Base-by-base conservation (phyloP, 2,329 filamentous ascomycete species). In the Aureobasidium sp. region DNA sequence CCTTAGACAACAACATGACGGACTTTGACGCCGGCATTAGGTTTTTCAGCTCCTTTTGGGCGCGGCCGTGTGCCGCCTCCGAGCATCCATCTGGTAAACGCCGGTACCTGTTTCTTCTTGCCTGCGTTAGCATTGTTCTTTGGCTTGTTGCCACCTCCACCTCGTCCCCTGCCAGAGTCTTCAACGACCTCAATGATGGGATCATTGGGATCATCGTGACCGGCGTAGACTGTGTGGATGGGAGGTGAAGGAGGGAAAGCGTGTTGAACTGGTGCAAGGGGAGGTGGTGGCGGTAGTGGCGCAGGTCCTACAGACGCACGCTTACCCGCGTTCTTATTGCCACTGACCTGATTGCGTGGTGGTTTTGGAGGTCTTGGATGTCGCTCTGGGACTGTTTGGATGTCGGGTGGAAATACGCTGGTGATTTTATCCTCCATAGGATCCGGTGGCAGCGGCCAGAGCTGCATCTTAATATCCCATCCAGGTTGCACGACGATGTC, bases 401-500 rank as follows among this genome's bases (percentile, higher is more conserved):
- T 20, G 9, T 57, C 53, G 15, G 17, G 39, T 8, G 53, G 53
- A 27, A 57, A 57, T 3, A 41, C 55, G 39, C 11, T 22, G 27
- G 4, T 29, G 53, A 47, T 29, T 39, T 45, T 57, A 11, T 58
- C 55, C 9, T 58, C 55, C 5, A 58, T 3, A 2, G 42, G 55
- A 39, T 77, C 74, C 12, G 73, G 71, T 20, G 51, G 51, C 71
- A 79, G 75, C 0, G 78, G 78, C 77, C 78, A 79, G 70, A 80
- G 77, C 65, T 78, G 75, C 77, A 80, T 80, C 11, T 71, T 77
- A 63, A 80, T 76, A 51, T 74, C 70, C 77, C 76, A 79, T 66
- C 78, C 78, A 2, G 78, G 78, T 65, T 79, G 72, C 41, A 80
- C 69, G 68, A 78, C 74, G 0, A 73, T 76, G 36, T 80, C 78